Evolutionary conservation across 306 rosid species (phyloP), one percentile per base, ranked within the genome.

Genomic region (Bauhinia variegata): DNA sequence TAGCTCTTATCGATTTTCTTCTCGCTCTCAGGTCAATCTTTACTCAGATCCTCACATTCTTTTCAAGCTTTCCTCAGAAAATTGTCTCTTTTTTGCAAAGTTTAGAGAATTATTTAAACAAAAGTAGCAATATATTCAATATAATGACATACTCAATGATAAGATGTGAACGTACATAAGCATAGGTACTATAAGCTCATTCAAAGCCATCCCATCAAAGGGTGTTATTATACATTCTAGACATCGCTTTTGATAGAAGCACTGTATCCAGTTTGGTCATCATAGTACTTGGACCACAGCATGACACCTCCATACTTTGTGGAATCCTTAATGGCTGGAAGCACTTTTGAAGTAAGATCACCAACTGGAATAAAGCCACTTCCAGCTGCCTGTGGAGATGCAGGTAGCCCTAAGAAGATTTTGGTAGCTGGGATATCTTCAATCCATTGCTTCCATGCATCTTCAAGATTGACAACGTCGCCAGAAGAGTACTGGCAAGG

Each of bases 251-350:
- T 82, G 64, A 89, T 86, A 68, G 89, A 69, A 70, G 87, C 64
- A 70, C 88, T 77, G 16, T 89, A 85, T 17, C 76, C 75, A 42
- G 78, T 75, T 54, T 81, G 79, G 34, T 85, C 85, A 58, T 85
- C 93, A 9, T 80, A 85, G 63, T 74, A 83, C 80, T 84, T 87
- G 7, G 93, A 86, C 93, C 93, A 89, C 14, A 85, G 17, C 89
- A 87, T 87, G 44, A 85, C 89, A 7, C 96, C 93, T 48, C 87
- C 93, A 58, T 87, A 87, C 65, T 87, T 85, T 23, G 79, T 5
- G 64, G 84, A 64, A 10, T 34, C 66, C 65, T 81, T 87, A 15
- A 87, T 85, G 3, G 70, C 78, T 0, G 89, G 87, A 49, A 88
- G 85, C 53, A 83, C 87, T 15, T 69, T 11, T 1, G 86, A 79